A percentile compares a stretch with the other conserved stretches of the same genome.
phyloP scores from a whole-genome alignment of 768 basidiomycete species.

The Suillus lakei region DNA sequence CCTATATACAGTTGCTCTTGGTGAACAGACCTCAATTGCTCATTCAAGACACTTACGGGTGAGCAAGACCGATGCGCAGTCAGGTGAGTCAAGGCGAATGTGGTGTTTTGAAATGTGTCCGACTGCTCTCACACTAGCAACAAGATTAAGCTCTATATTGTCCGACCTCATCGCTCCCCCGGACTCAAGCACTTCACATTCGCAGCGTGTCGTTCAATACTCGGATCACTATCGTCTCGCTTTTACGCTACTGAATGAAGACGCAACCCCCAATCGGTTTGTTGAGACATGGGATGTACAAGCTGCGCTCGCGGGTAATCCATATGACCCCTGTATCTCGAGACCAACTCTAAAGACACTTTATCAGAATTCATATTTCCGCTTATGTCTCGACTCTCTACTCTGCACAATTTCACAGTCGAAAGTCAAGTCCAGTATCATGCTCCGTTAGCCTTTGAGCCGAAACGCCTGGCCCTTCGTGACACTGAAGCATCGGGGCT shows the following conservation, averaged over 20 bases:
- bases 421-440: conserved; percentile 95
- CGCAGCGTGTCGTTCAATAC: conserved; percentile 70
- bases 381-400: conserved; percentile 57
- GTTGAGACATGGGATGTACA: conserved; percentile 77
- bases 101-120: conserved; percentile 11
- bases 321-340: conserved; percentile 16
- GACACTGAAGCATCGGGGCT: conserved; percentile 56
- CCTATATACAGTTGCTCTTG: conserved; percentile 29
- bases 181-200: conserved; percentile 51
- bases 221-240: conserved; percentile 82
- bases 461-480: conserved; percentile 40
- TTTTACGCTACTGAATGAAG: conserved; percentile 94
- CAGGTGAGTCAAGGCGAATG: conserved; percentile 27
- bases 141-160: conserved; percentile 44
- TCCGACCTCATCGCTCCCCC: conserved; percentile 45
- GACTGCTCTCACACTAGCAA: conserved; percentile 32
- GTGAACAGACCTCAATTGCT: conserved; percentile 27
- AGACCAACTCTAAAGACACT: conserved; percentile 19
- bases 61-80: conserved; percentile 25
- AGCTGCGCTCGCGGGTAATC: conserved; percentile 65
- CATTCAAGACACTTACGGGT: conserved; percentile 26
- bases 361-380: conserved; percentile 71
- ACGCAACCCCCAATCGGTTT: conserved; percentile 67
- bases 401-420: conserved; percentile 88
- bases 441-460: conserved; percentile 85